phyloP scores from a whole-genome alignment of 768 basidiomycete species.

The Russula olivacea region DNA sequence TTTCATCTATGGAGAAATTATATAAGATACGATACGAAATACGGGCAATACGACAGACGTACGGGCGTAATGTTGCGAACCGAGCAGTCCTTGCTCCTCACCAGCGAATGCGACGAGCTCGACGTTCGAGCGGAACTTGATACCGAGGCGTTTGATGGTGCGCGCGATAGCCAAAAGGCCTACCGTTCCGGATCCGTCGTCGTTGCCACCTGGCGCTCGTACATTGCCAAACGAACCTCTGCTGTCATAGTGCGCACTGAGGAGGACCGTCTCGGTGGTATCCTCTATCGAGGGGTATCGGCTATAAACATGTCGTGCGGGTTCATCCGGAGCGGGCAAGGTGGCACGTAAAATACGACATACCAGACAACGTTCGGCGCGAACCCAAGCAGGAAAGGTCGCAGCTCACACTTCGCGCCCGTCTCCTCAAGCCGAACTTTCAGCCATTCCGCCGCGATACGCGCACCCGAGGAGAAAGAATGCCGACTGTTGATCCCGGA shows the following conservation, averaged over 20 bases:
- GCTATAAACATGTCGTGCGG: constrained; percentile 33
- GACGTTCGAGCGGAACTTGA: constrained; percentile 71
- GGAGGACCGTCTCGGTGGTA: constrained; percentile 59
- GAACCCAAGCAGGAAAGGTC: constrained; percentile 63
- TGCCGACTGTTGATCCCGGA: constrained; percentile 77
- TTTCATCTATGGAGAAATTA: constrained; percentile 40
- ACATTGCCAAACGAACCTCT: constrained; percentile 80
- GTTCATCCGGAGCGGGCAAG: background rate
- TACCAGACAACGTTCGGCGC: constrained; percentile 88
- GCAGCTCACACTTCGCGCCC: constrained; percentile 68
- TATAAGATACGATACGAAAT: background rate
- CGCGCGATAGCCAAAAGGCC: constrained; percentile 78
- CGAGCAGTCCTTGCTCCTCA: constrained; percentile 85
- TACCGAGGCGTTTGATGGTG: constrained; percentile 56
- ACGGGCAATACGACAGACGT: constrained; percentile 30
- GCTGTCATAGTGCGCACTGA: constrained; percentile 88
- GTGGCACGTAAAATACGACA: background rate
- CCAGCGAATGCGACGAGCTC: constrained; percentile 83
- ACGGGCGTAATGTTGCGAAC: constrained; percentile 78
- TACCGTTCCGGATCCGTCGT: constrained; percentile 59
- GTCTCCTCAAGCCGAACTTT: constrained; percentile 64
- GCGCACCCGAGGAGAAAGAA: constrained; percentile 66
- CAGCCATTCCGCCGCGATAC: constrained; percentile 67
- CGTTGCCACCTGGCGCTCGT: constrained; percentile 60
- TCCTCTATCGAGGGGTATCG: constrained; percentile 51